Evolutionary conservation across 2,329 filamentous ascomycete species (phyloP), one percentile per base, ranked within the genome.

Genomic region (Ceratocystis eucalypticola): DNA sequence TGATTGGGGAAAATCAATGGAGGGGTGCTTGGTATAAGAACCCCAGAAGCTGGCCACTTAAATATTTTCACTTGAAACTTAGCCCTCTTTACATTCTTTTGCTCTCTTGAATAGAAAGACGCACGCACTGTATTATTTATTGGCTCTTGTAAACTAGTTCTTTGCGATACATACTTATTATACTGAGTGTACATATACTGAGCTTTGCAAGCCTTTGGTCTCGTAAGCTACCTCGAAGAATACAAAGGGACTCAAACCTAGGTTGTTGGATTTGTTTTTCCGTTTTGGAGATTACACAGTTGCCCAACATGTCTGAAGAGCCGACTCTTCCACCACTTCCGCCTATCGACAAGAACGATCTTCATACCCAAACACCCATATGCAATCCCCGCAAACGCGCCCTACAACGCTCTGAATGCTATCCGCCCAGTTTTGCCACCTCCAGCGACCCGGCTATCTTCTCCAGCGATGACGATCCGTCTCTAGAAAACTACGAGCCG

Each of bases 371-470:
- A 25, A 64, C 63, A n/a, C 66, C 66, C 6, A 59, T 78, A 67
- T 74, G 72, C 70, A 75, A 76, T 65, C 72, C 75, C 5, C 73
- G 74, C 67, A 79, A 79, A 72, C 77, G 77, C 70, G 73, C 72
- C 65, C 70, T 72, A 41, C 70, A 72, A 20, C 70, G 67, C 22
- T 68, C 71, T 28, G 71, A 73, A 67, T 71, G 73, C 65, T 70
- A 72, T 46, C 69, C 73, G 3, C 68, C 71, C 1, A 71, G 77
- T 46, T 76, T 81, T 69, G 78, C 79, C 72, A 84, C 85, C 72
- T 89, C 86, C 22, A 89, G 87, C 72, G 87, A 90, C 71, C 86
- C 86, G 2, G 81, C 84, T 62, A 74, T 89, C 30, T 90, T 90
- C 74, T 89, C 86, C 3, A 87, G 84, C 72, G 87, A 90, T 68